phyloP scores from a whole-genome alignment of 2,329 filamentous ascomycete genomes.

The Alternaria solani region DNA sequence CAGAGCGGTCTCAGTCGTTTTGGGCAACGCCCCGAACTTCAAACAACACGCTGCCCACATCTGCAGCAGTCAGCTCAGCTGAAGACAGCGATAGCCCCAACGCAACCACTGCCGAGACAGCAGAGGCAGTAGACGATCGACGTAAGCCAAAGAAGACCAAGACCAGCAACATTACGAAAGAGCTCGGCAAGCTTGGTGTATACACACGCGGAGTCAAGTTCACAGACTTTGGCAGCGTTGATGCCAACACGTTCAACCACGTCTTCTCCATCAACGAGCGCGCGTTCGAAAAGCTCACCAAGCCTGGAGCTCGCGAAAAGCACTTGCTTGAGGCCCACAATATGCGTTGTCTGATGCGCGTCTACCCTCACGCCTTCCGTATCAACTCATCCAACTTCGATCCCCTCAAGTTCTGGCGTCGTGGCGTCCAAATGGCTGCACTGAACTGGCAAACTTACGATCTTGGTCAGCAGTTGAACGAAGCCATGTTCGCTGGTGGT shows the following conservation, averaged over 20 bases:
- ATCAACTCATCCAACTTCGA: conserved; percentile 94
- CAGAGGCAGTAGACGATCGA: conserved; percentile 63
- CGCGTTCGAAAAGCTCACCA: conserved; percentile 82
- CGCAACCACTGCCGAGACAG: conserved; percentile 63
- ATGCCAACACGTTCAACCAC: conserved; percentile 90
- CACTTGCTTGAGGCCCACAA: conserved; percentile 87
- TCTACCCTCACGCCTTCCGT: conserved; percentile 86
- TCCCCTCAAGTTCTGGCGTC: conserved; percentile 90
- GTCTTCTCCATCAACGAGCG: conserved; percentile 94
- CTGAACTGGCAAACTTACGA: conserved; percentile 99
- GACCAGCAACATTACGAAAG: conserved; percentile 83
- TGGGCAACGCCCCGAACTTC: conserved; percentile 62
- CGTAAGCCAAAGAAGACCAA: conserved; percentile 67
- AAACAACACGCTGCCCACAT: conserved; percentile 64
- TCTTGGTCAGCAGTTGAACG: conserved; percentile 92
- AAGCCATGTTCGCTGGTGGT: conserved; percentile 95
- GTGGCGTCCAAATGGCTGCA: conserved; percentile 96
- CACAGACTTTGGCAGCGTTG: conserved; percentile 76
- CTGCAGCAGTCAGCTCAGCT: conserved; percentile 64
- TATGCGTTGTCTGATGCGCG: conserved; percentile 82
- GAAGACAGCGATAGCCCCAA: conserved; percentile 79
- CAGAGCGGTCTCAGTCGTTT: conserved; percentile 56
- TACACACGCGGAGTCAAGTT: conserved; percentile 83
- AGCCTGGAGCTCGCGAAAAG: conserved; percentile 77
- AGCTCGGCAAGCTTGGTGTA: conserved; percentile 85